Evolutionary conservation across 2,329 filamentous ascomycete species (phyloP).

Genomic region (Myriangium duriaei): DNA sequence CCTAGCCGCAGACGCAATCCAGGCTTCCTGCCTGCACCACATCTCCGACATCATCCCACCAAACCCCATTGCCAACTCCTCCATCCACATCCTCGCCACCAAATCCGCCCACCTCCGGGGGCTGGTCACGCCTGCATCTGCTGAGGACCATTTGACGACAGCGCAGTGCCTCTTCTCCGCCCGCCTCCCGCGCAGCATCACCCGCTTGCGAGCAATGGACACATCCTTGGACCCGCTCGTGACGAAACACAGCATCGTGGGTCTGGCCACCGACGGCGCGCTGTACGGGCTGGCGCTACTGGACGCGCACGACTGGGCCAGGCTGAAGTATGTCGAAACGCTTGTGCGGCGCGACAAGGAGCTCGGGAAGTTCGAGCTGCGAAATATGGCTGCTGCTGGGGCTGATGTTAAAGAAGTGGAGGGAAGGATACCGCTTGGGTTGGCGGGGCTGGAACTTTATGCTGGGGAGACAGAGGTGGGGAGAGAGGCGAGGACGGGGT

Average conservation of each 20-base stretch:
- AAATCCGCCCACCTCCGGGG: slow-evolving; percentile 18
- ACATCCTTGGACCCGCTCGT: slow-evolving; percentile 25
- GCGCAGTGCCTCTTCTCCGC: slow-evolving; percentile 30
- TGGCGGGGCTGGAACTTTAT: slow-evolving; percentile 10
- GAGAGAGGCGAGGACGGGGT: slow-evolving; percentile 10
- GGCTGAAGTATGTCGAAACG: slow-evolving; percentile 64
- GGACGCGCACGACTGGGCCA: slow-evolving; percentile 46
- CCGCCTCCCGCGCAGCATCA: slow-evolving; percentile 28
- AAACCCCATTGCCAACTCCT: slow-evolving; percentile 13
- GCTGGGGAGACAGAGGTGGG: slow-evolving; percentile 19
- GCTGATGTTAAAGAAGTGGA: slow-evolving; percentile 10
- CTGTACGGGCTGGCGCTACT: slow-evolving; percentile 52
- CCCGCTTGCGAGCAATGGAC: slow-evolving; percentile 39
- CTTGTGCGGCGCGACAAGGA: slow-evolving; percentile 31
- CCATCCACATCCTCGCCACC: slow-evolving; percentile 15
- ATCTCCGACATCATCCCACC: slow-evolving; percentile 8
- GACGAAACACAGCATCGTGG: slow-evolving; percentile 35
- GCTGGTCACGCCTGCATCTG: slow-evolving; percentile 11
- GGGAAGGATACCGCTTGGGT: slow-evolving; percentile 16
- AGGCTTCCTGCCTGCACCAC: slow-evolving; percentile 5
- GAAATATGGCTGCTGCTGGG: slow-evolving; percentile 12
- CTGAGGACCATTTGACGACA: background rate
- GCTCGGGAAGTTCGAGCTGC: slow-evolving; percentile 17
- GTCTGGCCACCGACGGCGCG: slow-evolving; percentile 39
- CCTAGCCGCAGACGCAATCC: background rate